Evolutionary conservation across 148 eudicot genomes (phyloP), one percentile per base, ranked within the genome.

Genomic region (Amaranthus palmeri): DNA sequence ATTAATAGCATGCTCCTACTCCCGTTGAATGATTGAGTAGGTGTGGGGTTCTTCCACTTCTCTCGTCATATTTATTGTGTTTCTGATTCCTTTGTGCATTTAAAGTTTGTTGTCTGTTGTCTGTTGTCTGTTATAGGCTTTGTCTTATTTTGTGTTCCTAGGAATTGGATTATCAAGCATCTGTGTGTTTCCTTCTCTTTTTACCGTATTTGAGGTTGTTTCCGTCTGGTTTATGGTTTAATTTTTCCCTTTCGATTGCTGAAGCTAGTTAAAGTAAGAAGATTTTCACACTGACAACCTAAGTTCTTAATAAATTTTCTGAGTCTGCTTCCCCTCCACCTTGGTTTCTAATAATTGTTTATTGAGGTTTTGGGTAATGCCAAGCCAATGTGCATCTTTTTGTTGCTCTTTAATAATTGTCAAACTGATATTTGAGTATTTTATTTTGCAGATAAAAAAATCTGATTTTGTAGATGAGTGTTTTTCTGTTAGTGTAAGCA

Each of bases 401-500:
- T 42, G 1, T 12, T 8, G 41, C 66, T 14, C 11, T 43, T 7
- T 4, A 63, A 52, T 45, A 25, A 36, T 67, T 45, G 9, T 67
- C 43, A 40, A 41, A 8, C 52, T 52, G 13, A 64, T 47, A 7
- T 11, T 65, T 4, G 41, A 68, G 46, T 55, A 25, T 17, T 51
- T 18, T 51, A 55, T 50, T 57, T 46, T 88, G 82, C 93, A 95
- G 98, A 91, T 95, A 77, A 95, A 89, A 84, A 88, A 89, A 74
- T 87, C 89, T 58, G 85, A 83, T 75, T 85, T 88, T 62, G 83
- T 85, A 62, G 97, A 95, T 74, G 98, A 91, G 60, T 86, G 81
- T 77, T 95, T 95, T 72, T 85, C 96, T 7, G 89, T 95, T n/a
- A 87, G 86, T 79, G 97, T 95, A 73, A 91, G 96, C 83, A 95